Conservation (phyloP, 108 stramenopile genomes). For the Cylindrotheca closterium region DNA sequence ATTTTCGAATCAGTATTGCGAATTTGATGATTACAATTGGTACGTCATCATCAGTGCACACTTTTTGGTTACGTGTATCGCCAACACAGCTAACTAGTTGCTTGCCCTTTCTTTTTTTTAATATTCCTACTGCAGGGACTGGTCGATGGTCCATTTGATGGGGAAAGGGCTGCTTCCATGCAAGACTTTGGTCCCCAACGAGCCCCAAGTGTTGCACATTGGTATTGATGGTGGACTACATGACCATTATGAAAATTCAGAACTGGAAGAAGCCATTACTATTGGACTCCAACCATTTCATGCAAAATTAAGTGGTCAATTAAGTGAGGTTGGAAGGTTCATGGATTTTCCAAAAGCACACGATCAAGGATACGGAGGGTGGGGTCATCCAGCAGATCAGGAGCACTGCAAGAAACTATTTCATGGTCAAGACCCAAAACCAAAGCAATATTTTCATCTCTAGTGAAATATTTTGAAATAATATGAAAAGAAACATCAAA, state of each 20-base stretch:
- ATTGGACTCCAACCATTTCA: constrained; percentile 19
- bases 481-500: neutral
- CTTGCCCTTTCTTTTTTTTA: neutral
- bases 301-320: neutral
- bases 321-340: neutral
- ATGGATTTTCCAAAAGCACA: neutral
- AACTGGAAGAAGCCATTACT: constrained; percentile 1
- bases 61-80: neutral
- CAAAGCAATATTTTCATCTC: neutral
- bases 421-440: neutral
- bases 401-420: constrained; percentile 51
- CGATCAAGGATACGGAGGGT: constrained; percentile 50
- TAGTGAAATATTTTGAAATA: too few relatives aligned
- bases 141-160: constrained; percentile 48
- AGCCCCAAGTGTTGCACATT: constrained; percentile 50
- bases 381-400: constrained; percentile 58
- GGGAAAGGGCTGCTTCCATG: constrained; percentile 24
- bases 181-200: constrained; percentile 29
- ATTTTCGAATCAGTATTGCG: constrained; percentile 42
- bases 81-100: neutral
- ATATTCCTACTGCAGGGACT: constrained; percentile 32
- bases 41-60: constrained; percentile 6
- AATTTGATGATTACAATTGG: constrained; percentile 67
- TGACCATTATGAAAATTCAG: neutral
- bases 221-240: constrained; percentile 57